Base-by-base conservation (phyloP, 768 basidiomycete genomes). In the Tulasnella sp. region DNA sequence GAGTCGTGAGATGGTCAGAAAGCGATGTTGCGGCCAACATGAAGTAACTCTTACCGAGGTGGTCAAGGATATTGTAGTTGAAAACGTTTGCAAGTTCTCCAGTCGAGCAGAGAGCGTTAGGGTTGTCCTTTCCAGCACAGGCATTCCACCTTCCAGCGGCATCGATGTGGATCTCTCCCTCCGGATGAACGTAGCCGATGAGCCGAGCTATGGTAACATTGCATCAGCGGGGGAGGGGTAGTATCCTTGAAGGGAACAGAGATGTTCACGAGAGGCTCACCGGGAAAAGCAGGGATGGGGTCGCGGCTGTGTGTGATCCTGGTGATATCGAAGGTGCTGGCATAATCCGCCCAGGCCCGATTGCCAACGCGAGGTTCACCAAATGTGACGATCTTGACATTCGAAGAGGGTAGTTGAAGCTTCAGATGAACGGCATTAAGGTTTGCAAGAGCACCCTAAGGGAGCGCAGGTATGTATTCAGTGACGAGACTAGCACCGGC, bases 331-430 rank as follows among this genome's bases (percentile, higher is more conserved):
- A 46, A 42, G 31, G 60, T 11, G 62, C 80, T 78, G 60, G 81
- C 72, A 34, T 77, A 73, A n/a, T 66, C 49, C n/a, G 75, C 80
- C 62, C 75, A 81, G n/a, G 70, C 75, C 1, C 68, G 52, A 68
- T 84, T 62, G 29, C 59, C 61, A 9, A 57, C 53, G 2, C 61
- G 44, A 3, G 61, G 61, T 21, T 24, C 53, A 10, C 61, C 61
- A n/a, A 42, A 15, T 15, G 49, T 53, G 25, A 60, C 49, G 29
- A 38, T 50, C 24, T 62, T 60, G 22, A 62, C 31, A 3, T 60
- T 62, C 21, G 29, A 12, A 1, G 59, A 51, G 19, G 61, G 61
- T 22, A 62, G 38, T 17, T 62, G 44, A 17, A 62, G 19, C 30
- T 51, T 54, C n/a, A 62, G 48, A 38, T 27, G 53, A 21, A 60